Evolutionary conservation across 2,329 filamentous ascomycete species (phyloP), one percentile per base, ranked within the genome.

Genomic region (Pseudogymnoascus sp.): DNA sequence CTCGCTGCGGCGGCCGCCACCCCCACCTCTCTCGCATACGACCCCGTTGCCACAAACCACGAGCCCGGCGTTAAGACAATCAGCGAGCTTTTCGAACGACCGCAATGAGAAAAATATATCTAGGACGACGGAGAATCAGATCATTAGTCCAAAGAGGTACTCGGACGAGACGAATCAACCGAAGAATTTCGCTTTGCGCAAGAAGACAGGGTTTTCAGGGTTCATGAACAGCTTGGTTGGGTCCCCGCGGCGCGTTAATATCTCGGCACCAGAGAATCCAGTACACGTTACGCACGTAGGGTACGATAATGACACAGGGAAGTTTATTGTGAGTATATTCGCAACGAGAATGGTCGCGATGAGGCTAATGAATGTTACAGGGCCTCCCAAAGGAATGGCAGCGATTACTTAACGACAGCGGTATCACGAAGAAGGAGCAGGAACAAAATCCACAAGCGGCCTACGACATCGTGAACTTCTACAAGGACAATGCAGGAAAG

Each of bases 381-480:
- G 94, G 94, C 67, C 82, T 99, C 28, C 94, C 94, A 16, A 95
- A 94, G 76, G 94, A 97, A 83, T 99, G 94, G 94, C 93, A 97
- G 77, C 88, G 91, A 66, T 84, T 97, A 73, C 86, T 99, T 72
- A 91, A 93, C 77, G 92, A 96, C 76, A 96, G 91, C 75, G 94
- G 94, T 67, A 97, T 99, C 71, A 90, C 92, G 28, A 92, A 96
- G 77, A 92, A 94, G 77, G 94, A 97, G 75, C 90, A 95, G 75
- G 90, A 93, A 74, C 90, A 96, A 76, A 92, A 97, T 72, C 94
- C 94, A 2, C 92, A 97, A 75, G 92, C 93, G 64, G 92, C 97
- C 77, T 88, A 95, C 73, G 90, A 97, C 75, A 94, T 99, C 70
- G 88, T 99, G 76, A 90, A 89, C 65, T 97, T 97, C 75, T 97